Percentiles rank a stretch among this genome's conserved stretches.
These are phyloP conservation scores for Akanthomyces muscarius DNA, from an alignment of 2,329 filamentous ascomycete genomes.

Conservation along the genomic window DNA sequence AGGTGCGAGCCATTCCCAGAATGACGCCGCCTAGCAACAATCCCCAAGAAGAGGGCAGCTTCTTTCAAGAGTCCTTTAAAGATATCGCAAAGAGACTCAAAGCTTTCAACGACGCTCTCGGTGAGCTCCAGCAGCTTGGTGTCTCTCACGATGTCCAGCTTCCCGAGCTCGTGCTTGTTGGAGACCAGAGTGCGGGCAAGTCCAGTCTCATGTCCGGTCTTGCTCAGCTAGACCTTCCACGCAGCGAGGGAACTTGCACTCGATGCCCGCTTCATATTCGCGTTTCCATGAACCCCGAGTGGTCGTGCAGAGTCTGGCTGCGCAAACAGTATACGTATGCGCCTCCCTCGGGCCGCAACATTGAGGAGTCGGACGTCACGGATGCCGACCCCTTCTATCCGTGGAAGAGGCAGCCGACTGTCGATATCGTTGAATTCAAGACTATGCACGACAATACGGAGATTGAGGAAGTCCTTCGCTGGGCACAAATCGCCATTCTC, in stretches of 20 bases:
- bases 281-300: conserved; percentile 54
- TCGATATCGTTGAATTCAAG: conserved; percentile 55
- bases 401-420: conserved; percentile 52
- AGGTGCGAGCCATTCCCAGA: conserved; percentile 32
- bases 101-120: conserved; percentile 61
- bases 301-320: conserved; percentile 66
- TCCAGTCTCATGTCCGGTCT: conserved; percentile 64
- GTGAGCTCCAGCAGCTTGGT: conserved; percentile 66
- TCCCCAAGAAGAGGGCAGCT: conserved; percentile 33
- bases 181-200: conserved; percentile 83
- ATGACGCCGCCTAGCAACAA: conserved; percentile 22
- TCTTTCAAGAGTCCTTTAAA: conserved; percentile 41
- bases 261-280: conserved; percentile 78
- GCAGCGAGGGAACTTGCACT: conserved; percentile 70
- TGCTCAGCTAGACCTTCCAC: conserved; percentile 66
- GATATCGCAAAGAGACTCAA: conserved; percentile 62
- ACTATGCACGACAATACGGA: conserved; percentile 56
- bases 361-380: conserved; percentile 46
- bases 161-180: conserved; percentile 77
- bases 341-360: conserved; percentile 35
- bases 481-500: conserved; percentile 73
- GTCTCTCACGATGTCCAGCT: conserved; percentile 68
- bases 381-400: conserved; percentile 56
- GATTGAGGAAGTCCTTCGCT: conserved; percentile 64
- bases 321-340: conserved; percentile 60